phyloP scores from a whole-genome alignment of 805 yeast species.

The Wickerhamomyces canadensis region DNA sequence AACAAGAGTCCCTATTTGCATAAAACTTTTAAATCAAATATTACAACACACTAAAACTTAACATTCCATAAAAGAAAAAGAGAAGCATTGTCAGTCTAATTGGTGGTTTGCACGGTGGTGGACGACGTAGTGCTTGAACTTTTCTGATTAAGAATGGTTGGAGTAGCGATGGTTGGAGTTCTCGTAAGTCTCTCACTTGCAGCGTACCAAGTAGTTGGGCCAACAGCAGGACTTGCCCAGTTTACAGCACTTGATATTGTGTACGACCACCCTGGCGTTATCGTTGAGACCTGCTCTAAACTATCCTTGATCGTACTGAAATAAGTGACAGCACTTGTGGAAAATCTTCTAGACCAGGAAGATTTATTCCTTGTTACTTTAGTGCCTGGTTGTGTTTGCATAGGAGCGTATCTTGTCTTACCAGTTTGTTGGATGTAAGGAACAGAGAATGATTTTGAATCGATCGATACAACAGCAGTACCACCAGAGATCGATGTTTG shows the following conservation, averaged over 20 bases:
- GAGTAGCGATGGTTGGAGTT: background rate
- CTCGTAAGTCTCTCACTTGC: conserved; percentile 42
- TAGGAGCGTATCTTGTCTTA: conserved; percentile 75
- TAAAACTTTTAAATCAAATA: no score
- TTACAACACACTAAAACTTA: no score
- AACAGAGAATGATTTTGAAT: conserved; percentile 52
- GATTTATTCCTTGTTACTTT: conserved; percentile 49
- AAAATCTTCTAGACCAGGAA: conserved; percentile 58
- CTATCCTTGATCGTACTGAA: conserved; percentile 38
- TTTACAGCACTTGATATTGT: conserved; percentile 58
- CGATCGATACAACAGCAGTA: conserved; percentile 34
- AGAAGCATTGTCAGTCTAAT: no score
- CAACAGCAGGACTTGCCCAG: conserved; percentile 65
- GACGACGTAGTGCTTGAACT: no score
- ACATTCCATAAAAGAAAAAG: no score
- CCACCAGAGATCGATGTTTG: conserved; percentile 30
- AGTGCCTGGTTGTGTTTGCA: conserved; percentile 85
- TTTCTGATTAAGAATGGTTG: no score
- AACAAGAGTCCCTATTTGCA: no score
- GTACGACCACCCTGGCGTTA: conserved; percentile 84
- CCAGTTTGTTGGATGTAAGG: conserved; percentile 82
- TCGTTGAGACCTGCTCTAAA: conserved; percentile 47
- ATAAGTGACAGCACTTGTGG: conserved; percentile 63
- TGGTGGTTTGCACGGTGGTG: no score
- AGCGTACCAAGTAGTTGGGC: conserved; percentile 63